Evolutionary conservation across 1,139 yeast species (phyloP).

Genomic region (Yamadazyma taylorii): DNA sequence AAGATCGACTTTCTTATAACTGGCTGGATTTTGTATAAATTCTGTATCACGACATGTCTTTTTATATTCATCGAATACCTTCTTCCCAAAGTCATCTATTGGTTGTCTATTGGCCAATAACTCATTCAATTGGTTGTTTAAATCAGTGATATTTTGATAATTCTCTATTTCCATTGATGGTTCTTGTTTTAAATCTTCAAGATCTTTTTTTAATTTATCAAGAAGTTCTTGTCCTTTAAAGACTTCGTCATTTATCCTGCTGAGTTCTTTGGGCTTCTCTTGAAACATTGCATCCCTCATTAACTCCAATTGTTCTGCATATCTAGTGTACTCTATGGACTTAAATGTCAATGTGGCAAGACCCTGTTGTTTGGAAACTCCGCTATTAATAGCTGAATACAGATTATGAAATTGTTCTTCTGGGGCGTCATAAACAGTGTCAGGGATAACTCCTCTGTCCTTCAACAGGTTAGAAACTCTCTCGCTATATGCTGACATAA

Average conservation of each 20-base stretch:
- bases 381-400: constrained; percentile 44
- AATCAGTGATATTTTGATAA: constrained; percentile 6
- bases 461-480: constrained; percentile 8
- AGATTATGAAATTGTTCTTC: constrained; percentile 34
- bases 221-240: constrained; percentile 19
- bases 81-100: constrained; percentile 17
- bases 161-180: neutral
- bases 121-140: constrained; percentile 20
- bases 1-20: constrained; percentile 6
- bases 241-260: constrained; percentile 23
- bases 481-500: constrained; percentile 15
- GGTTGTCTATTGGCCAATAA: constrained; percentile 17
- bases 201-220: constrained; percentile 21
- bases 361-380: constrained; percentile 48
- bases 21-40: constrained; percentile 13
- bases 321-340: constrained; percentile 38
- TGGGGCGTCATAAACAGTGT: constrained; percentile 30
- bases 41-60: constrained; percentile 17
- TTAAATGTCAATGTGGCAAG: constrained; percentile 44
- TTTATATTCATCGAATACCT: constrained; percentile 18
- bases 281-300: constrained; percentile 24
- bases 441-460: constrained; percentile 8
- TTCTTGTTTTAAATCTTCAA: constrained; percentile 10
- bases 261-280: constrained; percentile 15
- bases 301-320: constrained; percentile 39